Base-by-base conservation (phyloP, 441 rosid genomes). In the Aquilaria agallochum region DNA sequence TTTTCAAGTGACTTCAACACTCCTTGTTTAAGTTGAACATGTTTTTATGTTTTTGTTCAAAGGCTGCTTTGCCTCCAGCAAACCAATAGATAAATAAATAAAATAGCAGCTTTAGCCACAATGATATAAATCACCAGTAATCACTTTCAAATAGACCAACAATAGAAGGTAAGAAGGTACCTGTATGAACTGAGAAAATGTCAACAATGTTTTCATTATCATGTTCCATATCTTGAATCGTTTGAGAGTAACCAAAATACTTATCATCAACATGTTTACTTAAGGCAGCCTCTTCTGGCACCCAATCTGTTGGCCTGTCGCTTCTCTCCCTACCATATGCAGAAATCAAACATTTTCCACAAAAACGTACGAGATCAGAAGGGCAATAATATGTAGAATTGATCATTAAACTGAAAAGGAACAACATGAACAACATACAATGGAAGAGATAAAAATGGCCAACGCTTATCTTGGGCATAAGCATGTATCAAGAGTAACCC, bases 291-390 rank as follows among this genome's bases (percentile, higher is more conserved):
- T 90, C 96, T 70, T 78, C 90, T 42, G 98, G 98, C 66, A 87
- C 96, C 98, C 97, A 93, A 36, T 90, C 98, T 72, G 85, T 85
- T 59, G 97, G 97, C 74, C 98, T 85, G 70, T 88, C 84, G 30
- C 77, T 74, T 77, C 97, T 83, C 52, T 74, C 67, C 66, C 98
- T 92, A 36, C 42, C 42, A 36, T 36, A 36, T 36, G 7, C 42
- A 36, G 42, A 36, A 36, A 36, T 4, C 42, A 4, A 36, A 36
- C 42, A 36, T 36, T 36, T 20, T 9, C 27, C 27, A 20, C 27
- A 20, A 20, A 20, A 56, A 56, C 10, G 7, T 50, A 46, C 12
- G 32, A 0, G 27, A 15, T 12, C 32, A 58, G 5, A 50, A 14
- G 55, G 60, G 8, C 55, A 36, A 36, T 4, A 36, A 8, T 20